Evolutionary conservation across 2,329 filamentous ascomycete species (phyloP).

Genomic region (Trichoderma semiorbis): DNA sequence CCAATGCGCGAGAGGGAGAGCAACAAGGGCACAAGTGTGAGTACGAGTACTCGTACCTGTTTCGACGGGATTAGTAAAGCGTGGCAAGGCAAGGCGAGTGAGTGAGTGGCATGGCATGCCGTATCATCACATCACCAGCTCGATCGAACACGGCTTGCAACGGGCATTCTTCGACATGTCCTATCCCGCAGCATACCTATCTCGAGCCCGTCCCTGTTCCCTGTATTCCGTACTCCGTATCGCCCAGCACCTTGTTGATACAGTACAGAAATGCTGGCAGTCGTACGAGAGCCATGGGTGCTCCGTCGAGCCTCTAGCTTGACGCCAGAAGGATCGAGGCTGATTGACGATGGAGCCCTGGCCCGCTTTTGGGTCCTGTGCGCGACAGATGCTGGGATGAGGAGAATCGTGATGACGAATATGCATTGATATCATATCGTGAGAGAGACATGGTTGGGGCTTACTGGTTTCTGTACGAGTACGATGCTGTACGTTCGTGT

Average conservation of each 20-base stretch:
- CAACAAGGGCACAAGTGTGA: not conserved
- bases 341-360: conserved; percentile 13
- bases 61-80: not conserved
- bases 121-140: not conserved
- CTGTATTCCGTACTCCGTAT: not conserved
- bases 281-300: conserved; percentile 4
- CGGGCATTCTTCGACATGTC: not conserved
- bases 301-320: conserved; percentile 4
- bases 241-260: not conserved
- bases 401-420: not conserved
- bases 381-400: not conserved
- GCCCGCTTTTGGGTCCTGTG: conserved; percentile 7
- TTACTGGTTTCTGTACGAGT: not conserved
- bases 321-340: conserved; percentile 16
- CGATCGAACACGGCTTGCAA: not conserved
- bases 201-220: not conserved
- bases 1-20: not conserved
- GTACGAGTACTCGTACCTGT: not conserved
- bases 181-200: not conserved
- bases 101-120: not conserved
- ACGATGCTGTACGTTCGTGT: not conserved
- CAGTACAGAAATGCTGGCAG: not conserved
- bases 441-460: not conserved
- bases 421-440: not conserved
- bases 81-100: not conserved